Base-by-base conservation (phyloP, 139 green algal species). In the Prasinococcaceae sp. region DNA sequence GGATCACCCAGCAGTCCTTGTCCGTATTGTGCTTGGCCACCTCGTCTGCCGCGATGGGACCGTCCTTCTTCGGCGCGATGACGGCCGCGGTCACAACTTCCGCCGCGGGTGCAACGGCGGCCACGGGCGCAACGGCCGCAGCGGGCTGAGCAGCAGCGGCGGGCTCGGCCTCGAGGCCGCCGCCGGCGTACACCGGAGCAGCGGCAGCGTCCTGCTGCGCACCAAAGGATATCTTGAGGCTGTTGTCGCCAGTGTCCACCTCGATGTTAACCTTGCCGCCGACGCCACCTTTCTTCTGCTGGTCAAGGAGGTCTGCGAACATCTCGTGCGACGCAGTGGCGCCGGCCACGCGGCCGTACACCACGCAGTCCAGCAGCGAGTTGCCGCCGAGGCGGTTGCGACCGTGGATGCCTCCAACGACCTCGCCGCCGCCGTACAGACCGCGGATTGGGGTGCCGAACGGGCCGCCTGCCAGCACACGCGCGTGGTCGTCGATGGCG, bases 311-410 rank as follows among this genome's bases (percentile, higher is more conserved):
- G n/a, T n/a, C n/a, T n/a, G n/a, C n/a, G n/a, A n/a, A n/a, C n/a
- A n/a, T n/a, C n/a, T n/a, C n/a, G 20, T 55, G n/a, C 10, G 27
- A 50, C 6, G 55, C 62, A 24, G 22, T 47, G 26, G 43, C 38
- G 19, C 79, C 81, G 1, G 76, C 73, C 2, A 82, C 68, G 23
- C 72, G 53, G 1, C 81, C 81, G 50, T 77, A 88, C 25, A 92
- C 81, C 0, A 73, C 72, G 53, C 80, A 86, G 45, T 92, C 81
- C 9, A 85, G 50, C 43, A 92, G 60, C 2, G 69, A 79, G 61
- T 85, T 87, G 29, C 80, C 80, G 16, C 69, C 80, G 6, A 89
- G 73, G 14, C 80, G 67, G 68, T 89, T 89, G 24, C 39, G 30
- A 6, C 80, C 80, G 50, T 89, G 80, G 14, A 89, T 44, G 2